These are phyloP conservation scores for Aspergillus terreus DNA, from an alignment of 2,329 filamentous ascomycete genomes.

Conservation along the genomic window DNA sequence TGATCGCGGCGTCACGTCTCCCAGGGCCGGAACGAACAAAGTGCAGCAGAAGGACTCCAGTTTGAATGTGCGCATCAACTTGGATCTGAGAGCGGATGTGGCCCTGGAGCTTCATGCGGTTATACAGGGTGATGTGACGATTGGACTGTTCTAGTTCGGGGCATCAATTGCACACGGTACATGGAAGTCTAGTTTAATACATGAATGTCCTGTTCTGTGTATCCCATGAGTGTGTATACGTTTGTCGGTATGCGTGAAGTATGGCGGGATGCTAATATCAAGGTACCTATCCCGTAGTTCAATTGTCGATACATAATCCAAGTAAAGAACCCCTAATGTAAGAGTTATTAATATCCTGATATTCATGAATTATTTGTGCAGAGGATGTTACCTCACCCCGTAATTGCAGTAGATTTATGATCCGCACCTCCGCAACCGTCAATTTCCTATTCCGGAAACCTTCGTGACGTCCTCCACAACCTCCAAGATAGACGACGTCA, in stretches of 20 bases:
- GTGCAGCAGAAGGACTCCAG: not conserved
- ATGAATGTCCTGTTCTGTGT: not conserved
- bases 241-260: too few relatives aligned
- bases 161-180: too few relatives aligned
- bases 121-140: constrained; percentile 5
- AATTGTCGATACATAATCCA: too few relatives aligned
- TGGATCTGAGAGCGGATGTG: constrained; percentile 7
- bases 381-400: not conserved
- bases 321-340: not conserved
- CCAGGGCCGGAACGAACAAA: not conserved
- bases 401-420: not conserved
- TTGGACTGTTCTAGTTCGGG: constrained; percentile 2
- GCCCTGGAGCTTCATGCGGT: constrained; percentile 6
- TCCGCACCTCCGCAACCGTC: too few relatives aligned
- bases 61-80: constrained; percentile 4
- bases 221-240: too few relatives aligned
- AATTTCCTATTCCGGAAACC: too few relatives aligned
- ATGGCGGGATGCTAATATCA: too few relatives aligned
- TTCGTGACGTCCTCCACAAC: too few relatives aligned
- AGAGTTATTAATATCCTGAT: not conserved
- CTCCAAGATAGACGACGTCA: too few relatives aligned
- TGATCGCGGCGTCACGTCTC: constrained; percentile 2
- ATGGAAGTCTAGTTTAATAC: too few relatives aligned
- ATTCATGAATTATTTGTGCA: too few relatives aligned
- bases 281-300: too few relatives aligned